Conservation (phyloP, 2,329 filamentous ascomycete species). For the Macrophomina tecta region DNA sequence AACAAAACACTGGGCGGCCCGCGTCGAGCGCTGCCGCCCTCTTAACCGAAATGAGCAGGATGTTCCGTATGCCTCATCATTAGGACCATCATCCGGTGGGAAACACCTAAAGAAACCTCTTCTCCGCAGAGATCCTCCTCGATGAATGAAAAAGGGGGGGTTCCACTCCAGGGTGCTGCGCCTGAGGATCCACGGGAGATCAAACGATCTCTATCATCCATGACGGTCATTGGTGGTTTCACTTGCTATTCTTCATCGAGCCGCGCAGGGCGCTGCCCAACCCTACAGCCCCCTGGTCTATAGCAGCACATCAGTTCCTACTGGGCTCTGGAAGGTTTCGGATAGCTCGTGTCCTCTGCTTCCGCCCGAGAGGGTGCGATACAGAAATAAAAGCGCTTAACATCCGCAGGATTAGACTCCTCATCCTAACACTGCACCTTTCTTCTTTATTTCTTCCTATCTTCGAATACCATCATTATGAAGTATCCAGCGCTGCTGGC, state of each 20-base stretch:
- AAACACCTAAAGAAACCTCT: neutral
- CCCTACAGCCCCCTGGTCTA: neutral
- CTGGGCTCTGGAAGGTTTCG: neutral
- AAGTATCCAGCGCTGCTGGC: constrained; percentile 8
- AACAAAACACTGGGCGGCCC: neutral
- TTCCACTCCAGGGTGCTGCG: neutral
- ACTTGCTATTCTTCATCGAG: neutral
- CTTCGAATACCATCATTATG: neutral
- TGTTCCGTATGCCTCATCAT: constrained; percentile 15
- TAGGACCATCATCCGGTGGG: neutral
- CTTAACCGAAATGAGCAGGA: constrained; percentile 24
- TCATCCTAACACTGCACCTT: neutral
- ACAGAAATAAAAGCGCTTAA: constrained; percentile 3
- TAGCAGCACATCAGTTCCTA: neutral
- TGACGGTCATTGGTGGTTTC: neutral
- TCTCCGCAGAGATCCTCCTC: neutral
- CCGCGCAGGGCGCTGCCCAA: neutral
- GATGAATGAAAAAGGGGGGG: constrained; percentile 6
- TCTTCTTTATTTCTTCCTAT: neutral
- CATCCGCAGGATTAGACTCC: neutral
- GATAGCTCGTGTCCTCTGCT: constrained; percentile 1
- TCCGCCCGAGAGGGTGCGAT: neutral
- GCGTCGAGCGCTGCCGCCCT: neutral
- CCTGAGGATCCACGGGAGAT: neutral
- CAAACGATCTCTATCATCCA: neutral